These are phyloP conservation scores for Nicotiana undulata DNA, from an alignment of 257 asterid genomes.

Conservation along the genomic window DNA sequence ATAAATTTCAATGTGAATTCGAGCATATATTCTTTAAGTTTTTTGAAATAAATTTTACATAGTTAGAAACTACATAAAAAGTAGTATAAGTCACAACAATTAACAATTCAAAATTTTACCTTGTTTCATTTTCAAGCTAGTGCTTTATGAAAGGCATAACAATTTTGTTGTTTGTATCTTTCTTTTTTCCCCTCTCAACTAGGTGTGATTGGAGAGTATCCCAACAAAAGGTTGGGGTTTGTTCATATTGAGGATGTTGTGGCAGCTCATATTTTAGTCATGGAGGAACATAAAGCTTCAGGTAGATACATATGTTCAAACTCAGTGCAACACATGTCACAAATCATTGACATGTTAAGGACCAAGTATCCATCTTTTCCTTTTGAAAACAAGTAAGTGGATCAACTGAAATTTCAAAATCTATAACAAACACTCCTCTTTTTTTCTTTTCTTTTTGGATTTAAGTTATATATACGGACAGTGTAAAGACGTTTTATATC, in stretches of 20 bases:
- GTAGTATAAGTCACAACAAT: too few species aligned
- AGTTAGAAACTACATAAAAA: too few species aligned
- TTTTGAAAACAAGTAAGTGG: slow-evolving; percentile 52
- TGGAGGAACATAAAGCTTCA: slow-evolving; percentile 63
- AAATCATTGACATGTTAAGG: slow-evolving; percentile 57
- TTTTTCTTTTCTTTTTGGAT: background rate
- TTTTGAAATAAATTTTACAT: too few species aligned
- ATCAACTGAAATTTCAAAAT: background rate
- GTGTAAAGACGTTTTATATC: background rate
- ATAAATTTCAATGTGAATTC: too few species aligned
- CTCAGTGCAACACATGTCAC: slow-evolving; percentile 81
- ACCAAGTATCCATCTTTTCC: slow-evolving; percentile 66
- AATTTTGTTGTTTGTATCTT: background rate
- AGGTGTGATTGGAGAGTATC: slow-evolving; percentile 69
- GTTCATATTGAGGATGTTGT: slow-evolving; percentile 93
- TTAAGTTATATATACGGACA: background rate
- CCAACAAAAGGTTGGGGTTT: slow-evolving; percentile 61
- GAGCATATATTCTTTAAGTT: too few species aligned
- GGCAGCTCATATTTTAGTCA: slow-evolving; percentile 73
- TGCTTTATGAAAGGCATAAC: background rate
- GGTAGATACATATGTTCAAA: slow-evolving; percentile 78
- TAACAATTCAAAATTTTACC: background rate
- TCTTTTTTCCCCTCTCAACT: background rate
- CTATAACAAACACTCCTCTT: background rate
- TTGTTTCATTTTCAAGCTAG: background rate